These are phyloP conservation scores for Carex kokanica DNA, from an alignment of 176 grass and related monocot genomes.

Conservation along the genomic window DNA sequence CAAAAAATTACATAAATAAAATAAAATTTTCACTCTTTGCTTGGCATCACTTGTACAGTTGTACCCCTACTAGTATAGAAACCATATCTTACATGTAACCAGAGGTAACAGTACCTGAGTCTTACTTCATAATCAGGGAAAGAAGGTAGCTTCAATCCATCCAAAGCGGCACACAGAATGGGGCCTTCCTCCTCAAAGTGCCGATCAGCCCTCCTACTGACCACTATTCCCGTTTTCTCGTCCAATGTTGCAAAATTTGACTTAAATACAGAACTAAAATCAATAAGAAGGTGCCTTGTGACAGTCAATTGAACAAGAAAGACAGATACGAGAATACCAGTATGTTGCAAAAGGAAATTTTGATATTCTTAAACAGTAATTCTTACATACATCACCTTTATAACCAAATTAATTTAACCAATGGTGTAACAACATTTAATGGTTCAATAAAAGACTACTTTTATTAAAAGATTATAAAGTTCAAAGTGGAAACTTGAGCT, in stretches of 20 bases:
- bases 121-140: conserved; percentile 88
- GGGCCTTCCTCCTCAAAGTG: conserved; percentile 98
- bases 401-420: background rate
- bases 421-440: background rate
- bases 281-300: background rate
- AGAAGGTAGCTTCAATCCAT: conserved; percentile 74
- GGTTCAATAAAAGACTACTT: background rate
- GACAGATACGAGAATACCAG: background rate
- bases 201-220: conserved; percentile 71
- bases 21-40: background rate
- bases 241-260: conserved; percentile 94
- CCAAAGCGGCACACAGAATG: conserved; percentile 64
- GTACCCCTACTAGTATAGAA: background rate
- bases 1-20: conserved; percentile 2
- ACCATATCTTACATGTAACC: background rate
- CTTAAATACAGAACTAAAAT: conserved; percentile 29
- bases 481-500: background rate
- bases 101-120: conserved; percentile 55
- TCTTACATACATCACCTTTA: background rate
- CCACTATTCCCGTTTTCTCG: conserved; percentile 59
- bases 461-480: background rate
- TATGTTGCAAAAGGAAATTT: background rate
- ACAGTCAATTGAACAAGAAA: background rate
- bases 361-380: background rate
- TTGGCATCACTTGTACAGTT: background rate